These are phyloP conservation scores for Kodamaea lidongshanica DNA, from an alignment of 805 yeast genomes.

Conservation along the genomic window DNA sequence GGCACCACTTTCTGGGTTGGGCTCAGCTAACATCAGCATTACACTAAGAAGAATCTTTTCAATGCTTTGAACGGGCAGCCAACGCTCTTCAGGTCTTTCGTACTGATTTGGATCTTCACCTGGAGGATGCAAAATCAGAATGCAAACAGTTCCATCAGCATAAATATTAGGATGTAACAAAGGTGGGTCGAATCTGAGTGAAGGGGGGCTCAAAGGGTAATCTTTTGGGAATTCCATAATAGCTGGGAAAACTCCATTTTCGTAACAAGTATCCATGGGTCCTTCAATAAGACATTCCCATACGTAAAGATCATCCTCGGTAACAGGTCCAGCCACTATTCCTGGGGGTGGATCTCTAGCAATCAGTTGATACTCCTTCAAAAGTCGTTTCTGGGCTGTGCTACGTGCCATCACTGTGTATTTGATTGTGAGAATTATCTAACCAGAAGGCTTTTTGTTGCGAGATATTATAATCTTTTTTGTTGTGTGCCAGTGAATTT, in stretches of 20 bases:
- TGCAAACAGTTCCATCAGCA: constrained; percentile 92
- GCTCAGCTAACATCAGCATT: constrained; percentile 94
- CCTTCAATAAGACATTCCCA: constrained; percentile 88
- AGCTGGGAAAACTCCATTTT: constrained; percentile 84
- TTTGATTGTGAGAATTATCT: no score
- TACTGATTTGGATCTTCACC: constrained; percentile 97
- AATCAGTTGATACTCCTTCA: constrained; percentile 86
- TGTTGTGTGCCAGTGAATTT: no score
- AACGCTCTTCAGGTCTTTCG: constrained; percentile 91
- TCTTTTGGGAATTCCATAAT: constrained; percentile 65
- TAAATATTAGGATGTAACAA: constrained; percentile 91
- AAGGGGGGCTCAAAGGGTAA: constrained; percentile 80
- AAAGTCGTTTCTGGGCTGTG: constrained; percentile 81
- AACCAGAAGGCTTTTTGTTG: no score
- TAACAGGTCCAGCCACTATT: constrained; percentile 84
- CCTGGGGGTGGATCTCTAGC: constrained; percentile 90
- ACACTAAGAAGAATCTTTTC: constrained; percentile 92
- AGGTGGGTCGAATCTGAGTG: constrained; percentile 68
- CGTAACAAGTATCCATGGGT: constrained; percentile 78
- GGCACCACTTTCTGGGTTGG: constrained; percentile 95
- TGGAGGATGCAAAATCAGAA: constrained; percentile 89
- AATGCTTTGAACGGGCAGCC: constrained; percentile 98
- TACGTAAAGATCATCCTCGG: constrained; percentile 63
- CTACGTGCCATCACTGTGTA: constrained; percentile 27
- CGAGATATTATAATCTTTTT: no score